Evolutionary conservation across 2,329 filamentous ascomycete genomes (phyloP).

Genomic region (Trichoderma hamatum): DNA sequence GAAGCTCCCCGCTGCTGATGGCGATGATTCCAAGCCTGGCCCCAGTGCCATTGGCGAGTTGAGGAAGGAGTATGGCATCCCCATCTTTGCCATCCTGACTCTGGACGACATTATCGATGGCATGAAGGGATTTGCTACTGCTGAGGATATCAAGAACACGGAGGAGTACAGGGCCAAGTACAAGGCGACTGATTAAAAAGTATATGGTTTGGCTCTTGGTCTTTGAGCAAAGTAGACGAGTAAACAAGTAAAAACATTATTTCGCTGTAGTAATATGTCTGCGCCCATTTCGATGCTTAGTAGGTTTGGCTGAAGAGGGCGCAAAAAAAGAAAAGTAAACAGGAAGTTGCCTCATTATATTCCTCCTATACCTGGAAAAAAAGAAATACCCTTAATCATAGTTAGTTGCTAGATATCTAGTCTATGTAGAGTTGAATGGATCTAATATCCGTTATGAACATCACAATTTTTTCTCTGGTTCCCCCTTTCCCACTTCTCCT

Average conservation of each 20-base stretch:
- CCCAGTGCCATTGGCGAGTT: constrained; percentile 86
- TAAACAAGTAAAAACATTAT: neutral
- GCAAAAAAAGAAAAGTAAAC: neutral
- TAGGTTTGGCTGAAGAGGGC: neutral
- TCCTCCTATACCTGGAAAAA: neutral
- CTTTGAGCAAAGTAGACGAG: neutral
- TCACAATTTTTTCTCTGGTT: neutral
- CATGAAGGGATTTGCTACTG: constrained; percentile 63
- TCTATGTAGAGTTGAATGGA: neutral
- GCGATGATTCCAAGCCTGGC: constrained; percentile 68
- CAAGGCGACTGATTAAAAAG: constrained; percentile 57
- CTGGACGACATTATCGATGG: constrained; percentile 80
- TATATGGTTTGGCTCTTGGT: neutral
- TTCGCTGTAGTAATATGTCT: neutral
- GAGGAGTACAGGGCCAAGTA: constrained; percentile 73
- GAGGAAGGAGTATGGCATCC: constrained; percentile 78
- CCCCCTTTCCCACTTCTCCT: neutral
- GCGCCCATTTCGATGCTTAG: neutral
- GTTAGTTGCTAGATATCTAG: neutral
- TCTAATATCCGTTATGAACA: neutral
- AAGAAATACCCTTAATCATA: neutral
- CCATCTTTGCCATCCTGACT: constrained; percentile 80
- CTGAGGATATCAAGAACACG: constrained; percentile 66
- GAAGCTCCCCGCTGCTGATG: constrained; percentile 68
- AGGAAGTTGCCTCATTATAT: neutral